Base-by-base conservation (phyloP, 164 flowering plant genomes). In the Cinnamomum micranthum region DNA sequence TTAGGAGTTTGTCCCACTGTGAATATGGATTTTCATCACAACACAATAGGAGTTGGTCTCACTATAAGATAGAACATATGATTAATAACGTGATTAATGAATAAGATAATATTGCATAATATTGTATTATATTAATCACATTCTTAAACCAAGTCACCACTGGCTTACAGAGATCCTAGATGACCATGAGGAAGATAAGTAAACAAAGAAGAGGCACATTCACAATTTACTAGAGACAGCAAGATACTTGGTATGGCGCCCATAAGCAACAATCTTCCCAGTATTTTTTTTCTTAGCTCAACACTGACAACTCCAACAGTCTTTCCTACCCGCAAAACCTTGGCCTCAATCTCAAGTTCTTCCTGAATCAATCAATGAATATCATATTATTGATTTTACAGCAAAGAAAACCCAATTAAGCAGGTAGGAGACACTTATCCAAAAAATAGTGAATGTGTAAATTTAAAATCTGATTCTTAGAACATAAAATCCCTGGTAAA, bases 221-320 rank as follows among this genome's bases (percentile, higher is more conserved):
- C 80, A 92, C 71, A 92, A 47, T 82, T 92, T 94, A 81, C 94
- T 92, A 14, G 85, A 15, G 55, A 84, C 75, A 63, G 87, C 78
- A 63, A 94, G 85, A 79, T 88, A 90, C 84, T 89, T 92, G 68
- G 98, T 91, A 77, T 90, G 96, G 19, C 97, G 91, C 5, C 98
- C 97, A 74, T 88, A 93, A 65, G 97, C 98, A 74, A 94, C 59
- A 31, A 89, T 78, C 77, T 87, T 94, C 23, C 97, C 95, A 4
- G 86, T 90, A 73, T 75, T 78, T 74, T 92, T 94, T 92, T 91
- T 82, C 91, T 85, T 33, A 94, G 65, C 72, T 94, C 98, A 2
- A 92, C 98, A 71, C 79, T 90, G 15, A 88, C 90, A 68, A 90
- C 97, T 35, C 84, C 97, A 73, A 94, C 71, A 10, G 92, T 86